Percentiles rank a stretch among this genome's conserved stretches.
Conservation (phyloP, 495 filamentous ascomycete species). For the Talaromyces wortmannii region DNA sequence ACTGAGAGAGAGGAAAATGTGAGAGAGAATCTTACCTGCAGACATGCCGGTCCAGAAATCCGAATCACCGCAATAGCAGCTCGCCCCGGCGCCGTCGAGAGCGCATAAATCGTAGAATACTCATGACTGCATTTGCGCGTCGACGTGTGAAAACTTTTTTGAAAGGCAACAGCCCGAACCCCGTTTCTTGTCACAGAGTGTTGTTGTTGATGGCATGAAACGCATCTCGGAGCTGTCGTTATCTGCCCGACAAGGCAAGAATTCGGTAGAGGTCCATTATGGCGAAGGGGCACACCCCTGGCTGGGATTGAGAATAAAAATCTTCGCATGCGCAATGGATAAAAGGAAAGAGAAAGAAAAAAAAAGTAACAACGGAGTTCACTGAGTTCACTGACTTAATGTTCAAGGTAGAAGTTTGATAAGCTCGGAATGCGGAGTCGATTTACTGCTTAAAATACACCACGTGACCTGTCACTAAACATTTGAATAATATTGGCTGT, state of each 20-base stretch:
- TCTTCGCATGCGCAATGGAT: constrained; percentile 5
- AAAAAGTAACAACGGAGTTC: neutral
- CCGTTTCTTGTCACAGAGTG: neutral
- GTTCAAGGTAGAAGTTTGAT: neutral
- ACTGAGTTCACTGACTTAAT: no score
- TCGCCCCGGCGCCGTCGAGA: constrained; percentile 80
- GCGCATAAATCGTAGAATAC: constrained; percentile 75
- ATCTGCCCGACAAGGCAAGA: neutral
- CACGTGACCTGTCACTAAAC: no score
- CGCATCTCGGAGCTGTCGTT: neutral
- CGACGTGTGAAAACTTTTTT: no score
- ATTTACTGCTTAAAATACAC: no score
- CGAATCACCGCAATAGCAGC: constrained; percentile 91
- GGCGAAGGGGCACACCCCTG: neutral
- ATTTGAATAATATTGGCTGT: no score
- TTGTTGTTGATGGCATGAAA: no score
- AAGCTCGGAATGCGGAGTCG: neutral
- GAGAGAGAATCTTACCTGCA: constrained; percentile 47
- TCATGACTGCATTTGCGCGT: constrained; percentile 4
- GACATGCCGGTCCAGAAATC: constrained; percentile 73
- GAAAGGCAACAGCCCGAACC: no score
- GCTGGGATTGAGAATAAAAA: neutral
- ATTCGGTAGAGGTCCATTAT: neutral
- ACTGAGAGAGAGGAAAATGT: no score
- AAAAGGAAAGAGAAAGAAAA: neutral